phyloP scores from a whole-genome alignment of 1,284 basidiomycete species.

The Sparassis latifolia region DNA sequence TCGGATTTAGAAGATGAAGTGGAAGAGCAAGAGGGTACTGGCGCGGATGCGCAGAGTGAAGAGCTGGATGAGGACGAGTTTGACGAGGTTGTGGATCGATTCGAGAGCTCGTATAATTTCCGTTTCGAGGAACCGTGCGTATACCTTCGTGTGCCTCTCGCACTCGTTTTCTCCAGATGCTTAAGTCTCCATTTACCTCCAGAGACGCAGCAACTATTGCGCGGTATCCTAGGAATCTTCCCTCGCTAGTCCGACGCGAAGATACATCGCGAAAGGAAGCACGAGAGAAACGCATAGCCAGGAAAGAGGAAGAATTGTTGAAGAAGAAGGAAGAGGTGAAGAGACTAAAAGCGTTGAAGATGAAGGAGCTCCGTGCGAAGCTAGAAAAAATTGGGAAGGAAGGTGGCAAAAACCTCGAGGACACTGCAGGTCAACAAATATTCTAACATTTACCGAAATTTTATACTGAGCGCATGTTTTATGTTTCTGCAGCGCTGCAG shows the following conservation, averaged over 20 bases:
- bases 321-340: conserved; percentile 77
- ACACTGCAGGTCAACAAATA: conserved; percentile 34
- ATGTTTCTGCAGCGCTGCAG: conserved; percentile 38
- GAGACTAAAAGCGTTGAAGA: conserved; percentile 75
- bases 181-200: not conserved
- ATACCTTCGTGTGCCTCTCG: not conserved
- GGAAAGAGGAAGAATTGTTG: conserved; percentile 75
- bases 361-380: conserved; percentile 76
- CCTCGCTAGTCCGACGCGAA: conserved; percentile 67
- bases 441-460: no score
- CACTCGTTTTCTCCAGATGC: not conserved
- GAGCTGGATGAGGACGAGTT: conserved; percentile 54
- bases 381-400: conserved; percentile 67
- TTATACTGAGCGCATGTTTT: not conserved
- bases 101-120: conserved; percentile 88
- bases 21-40: conserved; percentile 16
- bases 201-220: conserved; percentile 73
- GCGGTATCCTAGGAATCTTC: conserved; percentile 72
- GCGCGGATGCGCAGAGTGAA: conserved; percentile 22
- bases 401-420: conserved; percentile 44
- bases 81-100: conserved; percentile 65
- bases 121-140: conserved; percentile 89
- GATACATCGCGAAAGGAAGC: conserved; percentile 80
- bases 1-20: conserved; percentile 15
- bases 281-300: conserved; percentile 65